Evolutionary conservation across 2,329 filamentous ascomycete genomes (phyloP), one percentile per base, ranked within the genome.

Genomic region (Nakataea oryzae): DNA sequence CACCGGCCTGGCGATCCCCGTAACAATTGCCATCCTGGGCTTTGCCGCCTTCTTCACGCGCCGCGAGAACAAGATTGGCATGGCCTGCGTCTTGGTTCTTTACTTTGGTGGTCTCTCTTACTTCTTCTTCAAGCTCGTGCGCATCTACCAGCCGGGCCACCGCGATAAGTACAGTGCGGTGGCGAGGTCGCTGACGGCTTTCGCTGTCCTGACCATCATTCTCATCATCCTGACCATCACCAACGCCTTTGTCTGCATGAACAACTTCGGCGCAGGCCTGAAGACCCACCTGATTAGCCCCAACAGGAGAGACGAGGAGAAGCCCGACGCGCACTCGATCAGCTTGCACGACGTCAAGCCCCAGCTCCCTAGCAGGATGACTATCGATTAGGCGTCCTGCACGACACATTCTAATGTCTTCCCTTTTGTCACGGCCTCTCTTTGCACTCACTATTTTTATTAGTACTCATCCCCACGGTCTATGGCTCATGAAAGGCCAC

Each of bases 91-190:
- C 71, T 93, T 97, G 69, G 78, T 93, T 61, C 82, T 97, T 63
- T 97, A 96, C 76, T 87, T 96, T 66, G 91, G 89, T 65, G 93
- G 87, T 54, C 83, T 97, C 66, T 91, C 87, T 63, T 99, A 97
- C 79, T 99, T 99, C 80, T 84, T 96, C 72, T 99, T 97, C 85
- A 99, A 99, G 81, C 86, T 99, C 62, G 89, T 95, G 64, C 90
- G 95, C 72, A 99, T 99, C 86, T 99, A 96, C 75, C 86, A 89
- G 68, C 78, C 84, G 13, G 73, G 73, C 56, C 83, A 85, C 67
- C 73, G 72, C 60, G 62, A 72, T 1, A 80, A 85, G 66, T 99
- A 97, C 77, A 73, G 81, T 60, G 88, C 93, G 5, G 93, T 95
- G 50, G 85, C 88, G 65, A 89, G 89, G 70, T 93, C 90, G 21